phyloP scores from a whole-genome alignment of 768 basidiomycete species.

The Melanogaster broomeanus region DNA sequence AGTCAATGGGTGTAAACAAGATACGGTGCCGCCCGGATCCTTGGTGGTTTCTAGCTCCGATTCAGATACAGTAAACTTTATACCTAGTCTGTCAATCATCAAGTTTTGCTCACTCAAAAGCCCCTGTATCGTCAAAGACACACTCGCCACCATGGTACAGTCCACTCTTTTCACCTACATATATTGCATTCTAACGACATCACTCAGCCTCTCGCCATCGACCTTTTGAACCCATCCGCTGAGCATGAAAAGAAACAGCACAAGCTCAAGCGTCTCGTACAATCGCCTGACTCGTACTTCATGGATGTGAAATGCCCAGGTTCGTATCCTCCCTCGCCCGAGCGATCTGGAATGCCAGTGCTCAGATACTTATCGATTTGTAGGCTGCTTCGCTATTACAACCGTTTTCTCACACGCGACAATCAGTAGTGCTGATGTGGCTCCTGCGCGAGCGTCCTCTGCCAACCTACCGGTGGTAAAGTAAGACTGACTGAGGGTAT shows the following conservation, averaged over 20 bases:
- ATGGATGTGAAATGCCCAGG: slow-evolving; percentile 99
- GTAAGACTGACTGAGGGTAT: slow-evolving; percentile 96
- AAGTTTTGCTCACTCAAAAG: neutral
- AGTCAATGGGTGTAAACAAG: too few species aligned
- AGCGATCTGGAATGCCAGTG: neutral
- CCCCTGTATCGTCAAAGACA: neutral
- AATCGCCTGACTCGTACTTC: slow-evolving; percentile 98
- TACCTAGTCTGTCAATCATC: too few species aligned
- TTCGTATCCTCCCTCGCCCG: slow-evolving; percentile 37
- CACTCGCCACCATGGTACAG: slow-evolving; percentile 1
- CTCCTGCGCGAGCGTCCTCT: slow-evolving; percentile 90
- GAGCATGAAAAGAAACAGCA: slow-evolving; percentile 87
- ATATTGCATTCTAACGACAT: slow-evolving; percentile 7
- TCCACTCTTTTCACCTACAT: neutral
- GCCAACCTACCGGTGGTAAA: slow-evolving; percentile 98
- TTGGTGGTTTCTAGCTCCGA: slow-evolving; percentile 1
- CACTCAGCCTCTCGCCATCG: slow-evolving; percentile 92
- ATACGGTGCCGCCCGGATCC: too few species aligned
- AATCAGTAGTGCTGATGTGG: slow-evolving; percentile 95
- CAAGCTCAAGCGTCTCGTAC: slow-evolving; percentile 99
- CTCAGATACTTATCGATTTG: neutral
- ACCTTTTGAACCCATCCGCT: slow-evolving; percentile 94
- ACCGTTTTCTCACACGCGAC: slow-evolving; percentile 99
- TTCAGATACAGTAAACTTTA: too few species aligned
- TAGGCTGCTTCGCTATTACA: slow-evolving; percentile 92